phyloP scores from a whole-genome alignment of 2,329 filamentous ascomycete species.

The Calonectria crousiana region DNA sequence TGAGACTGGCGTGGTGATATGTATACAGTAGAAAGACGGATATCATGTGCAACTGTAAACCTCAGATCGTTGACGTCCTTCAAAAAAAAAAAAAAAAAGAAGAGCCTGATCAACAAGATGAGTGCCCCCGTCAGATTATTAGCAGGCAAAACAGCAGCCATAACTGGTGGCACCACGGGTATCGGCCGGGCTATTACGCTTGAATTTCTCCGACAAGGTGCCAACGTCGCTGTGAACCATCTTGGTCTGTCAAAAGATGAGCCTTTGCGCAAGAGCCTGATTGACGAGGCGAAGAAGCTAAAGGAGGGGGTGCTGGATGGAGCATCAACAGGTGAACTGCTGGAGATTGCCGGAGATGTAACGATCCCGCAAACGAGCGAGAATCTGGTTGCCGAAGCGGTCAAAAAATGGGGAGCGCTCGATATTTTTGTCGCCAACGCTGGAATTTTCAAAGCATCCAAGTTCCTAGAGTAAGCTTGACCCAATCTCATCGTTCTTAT shows the following conservation, averaged over 20 bases:
- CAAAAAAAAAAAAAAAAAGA: no score
- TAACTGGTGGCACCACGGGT: constrained; percentile 84
- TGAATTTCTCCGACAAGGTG: constrained; percentile 79
- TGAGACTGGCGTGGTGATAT: not conserved
- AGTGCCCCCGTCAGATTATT: not conserved
- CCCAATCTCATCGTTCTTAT: not conserved
- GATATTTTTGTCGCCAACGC: constrained; percentile 27
- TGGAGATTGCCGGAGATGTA: constrained; percentile 20
- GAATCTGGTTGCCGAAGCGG: constrained; percentile 6
- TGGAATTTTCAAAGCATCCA: constrained; percentile 19
- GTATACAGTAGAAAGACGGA: not conserved
- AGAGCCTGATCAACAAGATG: not conserved
- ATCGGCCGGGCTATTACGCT: constrained; percentile 86
- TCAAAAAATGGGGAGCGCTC: constrained; percentile 18
- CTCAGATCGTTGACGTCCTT: not conserved
- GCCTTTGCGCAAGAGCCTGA: constrained; percentile 50
- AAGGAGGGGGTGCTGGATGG: constrained; percentile 59
- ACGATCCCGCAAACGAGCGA: constrained; percentile 14
- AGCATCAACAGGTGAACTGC: constrained; percentile 68
- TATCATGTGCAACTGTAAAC: not conserved
- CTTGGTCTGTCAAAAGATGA: constrained; percentile 67
- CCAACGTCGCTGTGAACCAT: constrained; percentile 81
- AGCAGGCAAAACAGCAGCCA: constrained; percentile 75
- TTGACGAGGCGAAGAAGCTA: constrained; percentile 14
- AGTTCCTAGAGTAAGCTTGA: constrained; percentile 21